Base-by-base conservation (phyloP, 495 filamentous ascomycete genomes). In the Aspergillus leporis region DNA sequence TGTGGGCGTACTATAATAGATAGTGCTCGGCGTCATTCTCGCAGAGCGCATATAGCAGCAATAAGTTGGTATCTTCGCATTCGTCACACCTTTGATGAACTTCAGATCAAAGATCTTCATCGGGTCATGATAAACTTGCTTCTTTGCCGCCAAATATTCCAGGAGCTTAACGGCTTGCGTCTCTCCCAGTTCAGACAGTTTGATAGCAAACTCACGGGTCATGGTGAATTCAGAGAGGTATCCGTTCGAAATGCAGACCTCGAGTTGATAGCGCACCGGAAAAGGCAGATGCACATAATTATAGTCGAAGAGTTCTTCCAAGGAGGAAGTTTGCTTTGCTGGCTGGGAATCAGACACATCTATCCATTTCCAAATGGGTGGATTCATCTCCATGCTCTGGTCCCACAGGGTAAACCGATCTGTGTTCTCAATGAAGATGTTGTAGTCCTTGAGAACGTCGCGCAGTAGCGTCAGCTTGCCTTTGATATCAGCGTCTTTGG, bases 231-330 rank as follows among this genome's bases (percentile, higher is more conserved):
- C 92, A 52, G 87, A 88, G n/a, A 98, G 73, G n/a, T 82, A 75
- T 0, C 86, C 85, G 21, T 90, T 81, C 0, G 92, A 96, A 9
- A 98, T 80, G 67, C 93, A 97, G 0, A 91, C 93, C 70, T 98
- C 93, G 0, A 98, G 82, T 70, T 96, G 93, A 65, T 98, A 98
- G 9, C 90, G 85, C 2, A 93, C 84, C 1, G 84, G 68, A 49
- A 92, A 97, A 0, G 85, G 76, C 4, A 98, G 77, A 22, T 74
- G 59, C 1, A 78, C 54, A 55, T 71, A 72, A 0, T 71, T 66
- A 4, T 77, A 61, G 28, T 81, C 60, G 2, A 65, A 65, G 47
- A 69, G 60, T 13, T 65, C 58, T 51, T 70, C 59, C 65, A 79
- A 53, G 59, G 75, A 58, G 53, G 74, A 68, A 48, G 48, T 59